Evolutionary conservation across 257 asterid species (phyloP).

Genomic region (Pogostemon cablin): DNA sequence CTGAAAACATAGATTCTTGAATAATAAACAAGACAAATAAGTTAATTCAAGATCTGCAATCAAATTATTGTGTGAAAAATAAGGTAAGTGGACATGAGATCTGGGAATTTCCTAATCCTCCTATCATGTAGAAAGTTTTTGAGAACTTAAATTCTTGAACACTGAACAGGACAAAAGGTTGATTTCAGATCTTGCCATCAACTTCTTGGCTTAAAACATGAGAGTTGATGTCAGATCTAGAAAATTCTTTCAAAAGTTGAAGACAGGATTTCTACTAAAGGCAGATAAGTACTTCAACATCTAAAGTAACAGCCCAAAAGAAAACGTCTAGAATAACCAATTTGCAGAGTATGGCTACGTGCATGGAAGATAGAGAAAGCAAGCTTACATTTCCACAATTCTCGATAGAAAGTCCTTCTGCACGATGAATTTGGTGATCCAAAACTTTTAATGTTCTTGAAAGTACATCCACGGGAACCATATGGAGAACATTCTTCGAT

Average conservation of each 20-base stretch:
- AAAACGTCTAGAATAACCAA: not conserved
- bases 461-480: slow-evolving; percentile 74
- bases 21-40: not conserved
- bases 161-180: not conserved
- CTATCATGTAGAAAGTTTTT: not conserved
- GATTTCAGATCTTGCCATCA: not conserved
- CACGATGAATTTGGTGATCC: slow-evolving; percentile 94
- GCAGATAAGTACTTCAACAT: slow-evolving; percentile 24
- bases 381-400: slow-evolving; percentile 81
- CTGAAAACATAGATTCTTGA: not conserved
- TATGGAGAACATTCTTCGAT: slow-evolving; percentile 65
- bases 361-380: slow-evolving; percentile 30
- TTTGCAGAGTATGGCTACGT: slow-evolving; percentile 11
- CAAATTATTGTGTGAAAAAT: not conserved
- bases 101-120: not conserved
- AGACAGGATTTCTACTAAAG: slow-evolving; percentile 19
- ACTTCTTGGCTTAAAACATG: not conserved
- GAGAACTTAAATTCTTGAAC: not conserved
- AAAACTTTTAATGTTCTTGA: slow-evolving; percentile 75
- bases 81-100: not conserved
- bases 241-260: not conserved
- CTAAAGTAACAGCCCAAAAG: slow-evolving; percentile 24
- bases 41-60: not conserved
- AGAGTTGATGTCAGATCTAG: slow-evolving; percentile 1
- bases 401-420: slow-evolving; percentile 90